phyloP scores from a whole-genome alignment of 805 yeast genomes.

The Alloascoidea africana region DNA sequence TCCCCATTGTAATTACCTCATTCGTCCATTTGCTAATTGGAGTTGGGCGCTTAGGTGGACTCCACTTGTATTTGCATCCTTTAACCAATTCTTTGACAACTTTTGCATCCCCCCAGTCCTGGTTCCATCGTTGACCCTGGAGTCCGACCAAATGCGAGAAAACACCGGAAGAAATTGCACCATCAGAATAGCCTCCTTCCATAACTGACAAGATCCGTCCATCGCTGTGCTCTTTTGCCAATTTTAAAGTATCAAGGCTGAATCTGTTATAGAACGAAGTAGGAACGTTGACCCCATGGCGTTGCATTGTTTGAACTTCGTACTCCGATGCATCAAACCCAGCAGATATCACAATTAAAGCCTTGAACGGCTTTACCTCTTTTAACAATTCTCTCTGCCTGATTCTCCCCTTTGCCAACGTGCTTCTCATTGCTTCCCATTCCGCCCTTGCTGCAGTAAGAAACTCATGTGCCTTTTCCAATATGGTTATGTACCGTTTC shows the following conservation, averaged over 20 bases:
- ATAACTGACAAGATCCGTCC: slow-evolving; percentile 54
- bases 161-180: slow-evolving; percentile 65
- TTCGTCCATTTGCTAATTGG: slow-evolving; percentile 10
- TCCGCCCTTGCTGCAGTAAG: slow-evolving; percentile 31
- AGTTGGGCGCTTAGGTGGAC: slow-evolving; percentile 10
- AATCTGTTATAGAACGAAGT: slow-evolving; percentile 62
- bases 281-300: slow-evolving; percentile 73
- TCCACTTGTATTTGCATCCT: slow-evolving; percentile 59
- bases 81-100: slow-evolving; percentile 50
- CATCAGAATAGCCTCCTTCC: slow-evolving; percentile 83
- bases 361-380: slow-evolving; percentile 28
- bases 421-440: slow-evolving; percentile 22
- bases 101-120: slow-evolving; percentile 46
- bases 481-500: slow-evolving; percentile 41
- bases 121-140: slow-evolving; percentile 40
- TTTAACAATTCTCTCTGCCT: slow-evolving; percentile 7
- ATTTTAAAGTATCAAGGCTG: slow-evolving; percentile 53
- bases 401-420: slow-evolving; percentile 12
- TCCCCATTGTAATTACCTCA: slow-evolving; percentile 16
- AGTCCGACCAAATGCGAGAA: slow-evolving; percentile 68
- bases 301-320: slow-evolving; percentile 73
- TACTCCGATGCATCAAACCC: slow-evolving; percentile 83
- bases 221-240: slow-evolving; percentile 45
- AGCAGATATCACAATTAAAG: slow-evolving; percentile 60
- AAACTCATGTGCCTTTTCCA: slow-evolving; percentile 54